These are phyloP conservation scores for Teunomyces atbi DNA, from an alignment of 805 yeast genomes.

Conservation along the genomic window DNA sequence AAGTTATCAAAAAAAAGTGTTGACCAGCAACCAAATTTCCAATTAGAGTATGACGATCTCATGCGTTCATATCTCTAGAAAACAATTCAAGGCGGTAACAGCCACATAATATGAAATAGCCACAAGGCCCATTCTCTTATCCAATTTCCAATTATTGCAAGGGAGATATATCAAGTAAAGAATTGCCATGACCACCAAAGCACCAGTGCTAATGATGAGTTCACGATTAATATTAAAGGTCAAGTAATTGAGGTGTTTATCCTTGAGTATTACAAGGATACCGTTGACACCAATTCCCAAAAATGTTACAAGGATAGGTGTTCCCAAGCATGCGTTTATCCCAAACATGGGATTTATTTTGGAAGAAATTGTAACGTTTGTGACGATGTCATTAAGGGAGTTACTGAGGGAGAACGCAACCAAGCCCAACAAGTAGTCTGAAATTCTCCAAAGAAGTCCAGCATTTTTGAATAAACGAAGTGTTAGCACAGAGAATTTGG, in stretches of 20 bases:
- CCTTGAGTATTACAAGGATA: constrained; percentile 4
- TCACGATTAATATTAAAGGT: constrained; percentile 21
- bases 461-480: constrained; percentile 39
- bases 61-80: constrained; percentile 5
- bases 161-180: constrained; percentile 28
- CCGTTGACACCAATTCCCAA: constrained; percentile 53
- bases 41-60: not conserved
- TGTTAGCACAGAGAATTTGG: constrained; percentile 23
- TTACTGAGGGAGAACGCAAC: constrained; percentile 50
- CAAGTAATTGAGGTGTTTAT: constrained; percentile 7
- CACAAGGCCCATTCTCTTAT: constrained; percentile 26
- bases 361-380: constrained; percentile 47
- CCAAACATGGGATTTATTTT: constrained; percentile 40
- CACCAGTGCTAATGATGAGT: constrained; percentile 23
- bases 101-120: constrained; percentile 21
- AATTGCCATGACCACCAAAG: constrained; percentile 22
- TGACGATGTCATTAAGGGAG: constrained; percentile 51
- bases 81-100: constrained; percentile 19
- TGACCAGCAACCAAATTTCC: not conserved
- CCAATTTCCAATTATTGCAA: constrained; percentile 33
- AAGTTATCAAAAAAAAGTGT: not conserved
- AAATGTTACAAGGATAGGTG: constrained; percentile 48
- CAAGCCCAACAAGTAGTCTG: constrained; percentile 49
- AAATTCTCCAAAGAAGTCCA: constrained; percentile 42
- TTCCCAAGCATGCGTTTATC: constrained; percentile 52